A percentile compares a stretch with the other conserved stretches of the same genome.
Conservation (phyloP, 2,329 filamentous ascomycete species). For the Aspergillus phoenicis region DNA sequence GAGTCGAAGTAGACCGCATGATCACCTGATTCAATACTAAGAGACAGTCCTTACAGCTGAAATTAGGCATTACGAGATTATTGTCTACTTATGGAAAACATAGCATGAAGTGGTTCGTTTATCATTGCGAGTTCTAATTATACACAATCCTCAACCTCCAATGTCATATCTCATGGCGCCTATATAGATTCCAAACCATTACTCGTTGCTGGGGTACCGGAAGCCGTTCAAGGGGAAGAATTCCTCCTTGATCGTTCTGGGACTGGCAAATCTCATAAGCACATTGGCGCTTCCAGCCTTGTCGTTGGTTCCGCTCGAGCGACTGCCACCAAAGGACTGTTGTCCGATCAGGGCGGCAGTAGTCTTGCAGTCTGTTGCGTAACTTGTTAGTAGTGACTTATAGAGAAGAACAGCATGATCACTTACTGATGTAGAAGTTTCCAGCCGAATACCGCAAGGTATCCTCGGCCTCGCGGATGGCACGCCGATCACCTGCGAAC, state of each 20-base stretch:
- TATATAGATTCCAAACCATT: background rate
- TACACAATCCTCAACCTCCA: background rate
- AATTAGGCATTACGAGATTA: too few relatives aligned
- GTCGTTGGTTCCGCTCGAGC: slow-evolving; percentile 72
- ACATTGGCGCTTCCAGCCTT: slow-evolving; percentile 67
- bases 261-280: slow-evolving; percentile 65
- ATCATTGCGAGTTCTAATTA: background rate
- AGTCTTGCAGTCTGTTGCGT: slow-evolving; percentile 46
- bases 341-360: slow-evolving; percentile 73
- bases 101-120: background rate
- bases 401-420: background rate
- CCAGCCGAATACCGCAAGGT: slow-evolving; percentile 41
- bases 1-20: too few relatives aligned
- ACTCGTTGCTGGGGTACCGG: slow-evolving; percentile 66
- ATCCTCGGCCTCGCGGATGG: slow-evolving; percentile 40
- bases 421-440: slow-evolving; percentile 46
- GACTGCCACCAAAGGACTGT: slow-evolving; percentile 70
- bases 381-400: background rate
- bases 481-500: slow-evolving; percentile 41
- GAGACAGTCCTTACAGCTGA: too few relatives aligned
- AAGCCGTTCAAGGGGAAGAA: slow-evolving; percentile 64
- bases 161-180: background rate
- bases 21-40: too few relatives aligned
- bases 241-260: slow-evolving; percentile 71
- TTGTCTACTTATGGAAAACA: background rate